Percentiles rank a stretch among this genome's conserved stretches.
These are phyloP conservation scores for Cyberlindnera amylophila DNA, from an alignment of 805 yeast species.

Conservation along the genomic window DNA sequence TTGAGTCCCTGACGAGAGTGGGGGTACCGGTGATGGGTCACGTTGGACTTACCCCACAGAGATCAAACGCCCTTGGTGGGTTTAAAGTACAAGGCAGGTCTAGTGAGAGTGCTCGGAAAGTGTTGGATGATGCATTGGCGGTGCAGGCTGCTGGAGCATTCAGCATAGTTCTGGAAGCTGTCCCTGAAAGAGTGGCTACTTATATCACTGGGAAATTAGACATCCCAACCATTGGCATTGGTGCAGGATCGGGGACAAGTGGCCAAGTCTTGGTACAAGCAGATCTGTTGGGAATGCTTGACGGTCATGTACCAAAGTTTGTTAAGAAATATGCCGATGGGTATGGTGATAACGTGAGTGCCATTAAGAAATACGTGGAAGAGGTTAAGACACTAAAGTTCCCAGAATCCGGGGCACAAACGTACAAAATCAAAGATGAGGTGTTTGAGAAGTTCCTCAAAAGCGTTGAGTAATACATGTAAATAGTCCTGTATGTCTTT, in stretches of 20 bases:
- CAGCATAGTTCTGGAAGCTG: slow-evolving; percentile 74
- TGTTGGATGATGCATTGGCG: slow-evolving; percentile 64
- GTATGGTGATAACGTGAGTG: slow-evolving; percentile 43
- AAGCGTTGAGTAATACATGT: slow-evolving; percentile 14
- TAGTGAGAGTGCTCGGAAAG: slow-evolving; percentile 45
- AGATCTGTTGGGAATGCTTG: slow-evolving; percentile 74
- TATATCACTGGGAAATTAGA: slow-evolving; percentile 54
- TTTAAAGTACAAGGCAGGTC: slow-evolving; percentile 81
- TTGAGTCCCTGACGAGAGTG: slow-evolving; percentile 50
- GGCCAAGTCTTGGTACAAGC: slow-evolving; percentile 91
- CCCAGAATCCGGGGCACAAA: slow-evolving; percentile 60
- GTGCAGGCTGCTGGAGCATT: slow-evolving; percentile 77
- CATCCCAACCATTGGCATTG: slow-evolving; percentile 92
- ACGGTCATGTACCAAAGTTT: slow-evolving; percentile 60
- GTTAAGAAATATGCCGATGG: slow-evolving; percentile 65
- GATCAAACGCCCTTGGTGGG: slow-evolving; percentile 76
- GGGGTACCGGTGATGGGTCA: slow-evolving; percentile 94
- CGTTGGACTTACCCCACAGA: slow-evolving; percentile 89
- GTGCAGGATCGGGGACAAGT: slow-evolving; percentile 80
- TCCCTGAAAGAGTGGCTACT: slow-evolving; percentile 70
- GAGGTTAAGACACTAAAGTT: slow-evolving; percentile 58
- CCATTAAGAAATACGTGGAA: slow-evolving; percentile 47
- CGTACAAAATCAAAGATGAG: slow-evolving; percentile 66
- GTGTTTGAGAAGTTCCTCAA: slow-evolving; percentile 44
- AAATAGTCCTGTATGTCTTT: no score